These are phyloP conservation scores for Zymoseptoria brevis DNA, from an alignment of 2,329 filamentous ascomycete species.

Conservation along the genomic window DNA sequence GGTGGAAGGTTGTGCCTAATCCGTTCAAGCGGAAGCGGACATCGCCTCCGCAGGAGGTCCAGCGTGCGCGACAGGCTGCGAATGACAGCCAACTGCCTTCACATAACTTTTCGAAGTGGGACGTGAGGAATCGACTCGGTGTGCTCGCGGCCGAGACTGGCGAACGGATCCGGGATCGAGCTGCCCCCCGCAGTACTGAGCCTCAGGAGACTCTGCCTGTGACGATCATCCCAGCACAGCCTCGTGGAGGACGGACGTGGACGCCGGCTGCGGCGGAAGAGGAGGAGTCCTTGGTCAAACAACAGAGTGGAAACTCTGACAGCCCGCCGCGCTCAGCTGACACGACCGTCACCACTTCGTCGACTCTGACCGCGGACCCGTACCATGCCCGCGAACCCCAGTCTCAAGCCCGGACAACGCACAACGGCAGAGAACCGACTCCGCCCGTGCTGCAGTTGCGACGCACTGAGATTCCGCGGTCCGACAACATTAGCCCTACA, in stretches of 20 bases:
- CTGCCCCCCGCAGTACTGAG: conserved; percentile 29
- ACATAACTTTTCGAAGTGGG: conserved; percentile 38
- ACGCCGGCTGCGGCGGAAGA: conserved; percentile 32
- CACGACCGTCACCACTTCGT: conserved; percentile 4
- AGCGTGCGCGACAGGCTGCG: conserved; percentile 36
- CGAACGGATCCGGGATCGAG: conserved; percentile 37
- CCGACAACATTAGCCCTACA: neutral
- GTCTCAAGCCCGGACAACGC: neutral
- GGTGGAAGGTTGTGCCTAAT: conserved; percentile 47
- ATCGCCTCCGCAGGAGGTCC: conserved; percentile 53
- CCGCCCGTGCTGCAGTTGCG: neutral
- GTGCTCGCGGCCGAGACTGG: conserved; percentile 42
- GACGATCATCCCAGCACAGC: conserved; percentile 54
- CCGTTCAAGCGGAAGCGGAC: conserved; percentile 52
- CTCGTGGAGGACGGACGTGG: conserved; percentile 47
- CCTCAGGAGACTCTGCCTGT: conserved; percentile 43
- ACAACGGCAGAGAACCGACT: neutral
- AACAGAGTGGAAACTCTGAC: conserved; percentile 2
- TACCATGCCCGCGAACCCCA: conserved; percentile 2
- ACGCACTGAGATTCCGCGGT: neutral
- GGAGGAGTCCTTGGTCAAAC: conserved; percentile 3
- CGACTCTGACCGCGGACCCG: conserved; percentile 9
- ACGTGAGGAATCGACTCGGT: conserved; percentile 39
- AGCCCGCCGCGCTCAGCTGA: conserved; percentile 7
- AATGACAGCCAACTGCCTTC: conserved; percentile 24